phyloP scores from a whole-genome alignment of 345 rosid species.

The sweet orange (Citrus sinensis) region DVS_A1.0 CM039167.1:4960001-4960500 shows the following conservation, averaged over 20 bases:
- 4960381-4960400: conserved; percentile 8
- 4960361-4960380: background rate
- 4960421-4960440: background rate
- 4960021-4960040: no score
- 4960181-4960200: background rate
- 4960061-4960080: no score
- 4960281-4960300: no score
- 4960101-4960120: no score
- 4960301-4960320: background rate
- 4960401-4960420: background rate
- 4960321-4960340: background rate
- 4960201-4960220: background rate
- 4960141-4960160: background rate
- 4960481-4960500: background rate
- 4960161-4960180: background rate
- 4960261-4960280: no score
- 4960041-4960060: no score
- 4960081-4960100: no score
- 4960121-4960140: background rate
- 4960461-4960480: background rate
- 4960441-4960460: background rate
- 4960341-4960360: background rate
- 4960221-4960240: no score
- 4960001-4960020: no score
- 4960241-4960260: no score